These are phyloP conservation scores for Alternaria incomplexa DNA, from an alignment of 2,329 filamentous ascomycete species.

Conservation along the genomic window DNA sequence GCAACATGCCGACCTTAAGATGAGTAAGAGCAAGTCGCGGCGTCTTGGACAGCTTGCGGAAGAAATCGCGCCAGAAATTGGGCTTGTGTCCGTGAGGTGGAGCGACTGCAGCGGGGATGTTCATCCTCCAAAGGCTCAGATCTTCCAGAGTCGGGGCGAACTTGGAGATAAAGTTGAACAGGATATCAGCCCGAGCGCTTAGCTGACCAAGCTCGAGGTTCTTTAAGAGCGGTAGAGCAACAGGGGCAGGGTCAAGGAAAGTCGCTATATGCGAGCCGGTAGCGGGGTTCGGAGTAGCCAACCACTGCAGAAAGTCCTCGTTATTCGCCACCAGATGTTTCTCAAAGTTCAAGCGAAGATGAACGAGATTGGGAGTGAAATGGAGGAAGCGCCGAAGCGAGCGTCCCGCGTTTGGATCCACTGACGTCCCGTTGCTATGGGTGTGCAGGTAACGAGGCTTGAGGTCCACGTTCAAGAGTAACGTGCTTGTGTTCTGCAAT, in stretches of 20 bases:
- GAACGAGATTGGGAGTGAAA: constrained; percentile 52
- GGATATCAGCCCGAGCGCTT: not conserved
- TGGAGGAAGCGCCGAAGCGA: constrained; percentile 50
- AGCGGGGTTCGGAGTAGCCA: constrained; percentile 36
- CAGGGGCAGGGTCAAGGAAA: constrained; percentile 11
- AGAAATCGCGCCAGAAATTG: constrained; percentile 28
- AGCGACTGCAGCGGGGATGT: constrained; percentile 12
- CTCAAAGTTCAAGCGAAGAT: constrained; percentile 62
- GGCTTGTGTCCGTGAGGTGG: constrained; percentile 13
- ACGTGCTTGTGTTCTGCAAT: constrained; percentile 54
- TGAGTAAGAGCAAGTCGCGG: constrained; percentile 17
- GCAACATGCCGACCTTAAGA: constrained; percentile 25
- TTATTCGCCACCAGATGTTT: constrained; percentile 21
- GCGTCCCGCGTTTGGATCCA: constrained; percentile 12
- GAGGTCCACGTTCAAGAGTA: constrained; percentile 51
- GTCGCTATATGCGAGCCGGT: not conserved
- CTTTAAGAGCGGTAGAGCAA: constrained; percentile 21
- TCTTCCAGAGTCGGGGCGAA: constrained; percentile 54
- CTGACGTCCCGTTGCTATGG: constrained; percentile 12
- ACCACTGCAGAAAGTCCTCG: constrained; percentile 43
- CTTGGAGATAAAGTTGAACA: constrained; percentile 40
- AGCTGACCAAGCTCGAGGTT: constrained; percentile 34
- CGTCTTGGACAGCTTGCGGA: constrained; percentile 14
- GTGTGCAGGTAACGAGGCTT: constrained; percentile 11
- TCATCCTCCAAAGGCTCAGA: constrained; percentile 57